These are phyloP conservation scores for Neurospora sp. DNA, from an alignment of 2,329 filamentous ascomycete genomes.

Conservation along the genomic window DNA sequence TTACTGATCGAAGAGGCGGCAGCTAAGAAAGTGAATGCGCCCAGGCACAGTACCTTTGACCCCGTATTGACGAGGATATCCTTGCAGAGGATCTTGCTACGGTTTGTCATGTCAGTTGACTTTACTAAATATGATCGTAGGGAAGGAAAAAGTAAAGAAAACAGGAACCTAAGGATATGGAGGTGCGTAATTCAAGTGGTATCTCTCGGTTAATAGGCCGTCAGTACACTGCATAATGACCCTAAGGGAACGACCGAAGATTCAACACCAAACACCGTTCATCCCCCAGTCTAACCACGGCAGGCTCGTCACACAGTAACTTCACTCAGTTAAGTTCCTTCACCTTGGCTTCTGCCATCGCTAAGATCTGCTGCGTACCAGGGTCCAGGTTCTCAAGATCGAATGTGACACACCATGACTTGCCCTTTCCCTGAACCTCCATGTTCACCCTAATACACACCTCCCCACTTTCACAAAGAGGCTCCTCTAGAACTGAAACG, in stretches of 20 bases:
- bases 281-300: too few relatives aligned
- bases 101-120: neutral
- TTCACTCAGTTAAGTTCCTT: neutral
- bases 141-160: neutral
- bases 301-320: too few relatives aligned
- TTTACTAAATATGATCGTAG: neutral
- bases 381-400: too few relatives aligned
- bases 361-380: neutral
- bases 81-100: neutral
- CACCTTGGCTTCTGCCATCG: neutral
- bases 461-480: neutral
- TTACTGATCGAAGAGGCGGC: neutral
- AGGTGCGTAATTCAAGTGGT: neutral
- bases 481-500: neutral
- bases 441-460: too few relatives aligned
- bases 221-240: neutral
- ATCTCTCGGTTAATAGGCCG: neutral
- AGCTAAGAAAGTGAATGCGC: neutral
- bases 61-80: neutral
- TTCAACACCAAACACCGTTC: neutral
- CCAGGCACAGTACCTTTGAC: neutral
- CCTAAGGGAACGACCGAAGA: neutral
- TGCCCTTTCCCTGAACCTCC: too few relatives aligned
- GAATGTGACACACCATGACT: neutral
- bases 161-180: neutral